Base-by-base conservation (phyloP, 805 yeast genomes). In the Peterozyma xylosa region DNA sequence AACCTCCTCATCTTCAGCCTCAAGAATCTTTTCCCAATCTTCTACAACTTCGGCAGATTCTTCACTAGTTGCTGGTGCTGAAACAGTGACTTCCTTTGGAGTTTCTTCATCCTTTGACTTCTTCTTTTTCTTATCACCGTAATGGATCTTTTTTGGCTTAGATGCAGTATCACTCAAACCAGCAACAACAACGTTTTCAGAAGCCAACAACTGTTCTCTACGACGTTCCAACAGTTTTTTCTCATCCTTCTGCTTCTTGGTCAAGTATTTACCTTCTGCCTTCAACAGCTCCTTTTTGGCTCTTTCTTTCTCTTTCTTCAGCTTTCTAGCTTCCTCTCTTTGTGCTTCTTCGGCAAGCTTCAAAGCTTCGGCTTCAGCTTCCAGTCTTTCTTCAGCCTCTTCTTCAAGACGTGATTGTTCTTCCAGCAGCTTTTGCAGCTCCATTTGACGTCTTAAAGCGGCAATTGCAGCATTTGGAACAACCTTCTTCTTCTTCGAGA, bases 171-270 rank as follows among this genome's bases (percentile, higher is more conserved):
- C 49, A 48, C 69, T 70, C 49, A 90, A 73, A 47, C 90, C 98
- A 27, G 86, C 85, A 56, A 90, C 86, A 38, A 67, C 68, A 38
- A 89, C 73, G 58, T 79, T 78, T 49, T 88, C 85, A 33, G 89
- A 68, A 47, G 82, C 82, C 51, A 91, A 73, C 49, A 91, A 71
- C 56, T 82, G 89, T 51, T 86, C 86, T 63, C 95, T 85, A 69
- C 98, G 88, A 61, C 86, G 85, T 59, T 91, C 97, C 56, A 82
- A 77, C 35, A 81, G 64, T 43, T 81, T 86, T 68, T 86, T 86
- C 62, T 89, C 96, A 64, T 89, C 96, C 67, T 86, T 88, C 73
- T 93, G 99, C 61, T 90, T 91, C 71, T 87, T 93, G 47, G 96
- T 86, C 59, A 93, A 68, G 44, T 82, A 80, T 61, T 93, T 93